Base-by-base conservation (phyloP, 805 yeast species). In the Pichia cephalocereana region DNA sequence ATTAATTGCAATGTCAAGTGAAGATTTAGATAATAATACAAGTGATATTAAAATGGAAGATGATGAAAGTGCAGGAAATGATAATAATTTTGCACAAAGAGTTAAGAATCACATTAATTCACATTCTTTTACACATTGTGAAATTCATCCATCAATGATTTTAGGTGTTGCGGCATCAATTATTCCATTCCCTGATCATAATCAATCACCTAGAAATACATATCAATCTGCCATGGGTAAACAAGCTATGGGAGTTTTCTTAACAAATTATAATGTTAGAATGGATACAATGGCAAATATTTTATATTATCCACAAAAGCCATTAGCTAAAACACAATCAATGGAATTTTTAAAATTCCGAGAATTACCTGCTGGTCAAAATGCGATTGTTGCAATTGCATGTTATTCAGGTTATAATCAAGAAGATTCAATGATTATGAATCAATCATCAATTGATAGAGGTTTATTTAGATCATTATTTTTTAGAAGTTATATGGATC, bases 161-260 rank as follows among this genome's bases (percentile, higher is more conserved):
- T 75, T 93, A 52, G 99, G 99, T 68, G 96, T 93, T 55, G 96
- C 97, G 42, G 99, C 99, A 6, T 87, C 96, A 30, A 89, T 93
- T 65, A 93, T 93, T 76, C 99, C 99, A 18, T 93, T 93, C 86
- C 99, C 99, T 14, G 99, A 93, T 71, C 99, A 93, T 69, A 93
- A 93, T 69, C 99, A 93, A 74, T 90, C 97, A 52, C 99, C 99
- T 52, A 91, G 99, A 82, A 93, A 93, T 65, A 93, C 99, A 4
- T 93, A 93, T 69, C 99, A 93, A 73, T 90, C 96, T 65, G 99
- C 99, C 54, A 93, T 93, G 99, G 99, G 99, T 80, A 93, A 93
- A 70, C 99, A 93, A 72, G 99, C 99, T 49, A 93, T 93, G 99
- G 99, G 99, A 65, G 98, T 93, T 10, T 91, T 86, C 68, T 76